Evolutionary conservation across 2,329 filamentous ascomycete species (phyloP), one percentile per base, ranked within the genome.

Genomic region (Cyphellophora attinorum): DNA sequence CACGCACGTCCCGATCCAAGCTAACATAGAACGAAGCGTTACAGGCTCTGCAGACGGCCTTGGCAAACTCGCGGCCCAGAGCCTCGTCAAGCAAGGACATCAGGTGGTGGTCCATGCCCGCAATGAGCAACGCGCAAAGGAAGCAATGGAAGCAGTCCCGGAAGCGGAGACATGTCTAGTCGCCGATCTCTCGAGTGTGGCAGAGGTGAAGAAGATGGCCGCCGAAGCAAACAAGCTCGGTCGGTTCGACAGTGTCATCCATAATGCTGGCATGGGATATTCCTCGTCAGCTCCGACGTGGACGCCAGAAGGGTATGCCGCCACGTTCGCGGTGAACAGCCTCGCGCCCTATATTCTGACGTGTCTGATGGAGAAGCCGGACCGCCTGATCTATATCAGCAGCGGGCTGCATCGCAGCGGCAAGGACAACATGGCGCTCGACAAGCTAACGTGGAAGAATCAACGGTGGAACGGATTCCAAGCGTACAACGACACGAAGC

Each of bases 11-110:
- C n/a, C n/a, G n/a, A n/a, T n/a, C n/a, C n/a, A n/a, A n/a, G n/a
- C n/a, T n/a, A n/a, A n/a, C n/a, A n/a, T n/a, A n/a, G n/a, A n/a
- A n/a, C n/a, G n/a, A n/a, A n/a, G n/a, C 29, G 73, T 77, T 39
- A 76, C 72, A 6, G 72, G 72, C 29, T 74, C 70, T 14, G 65
- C 67, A 10, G 72, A 76, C 48, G 72, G 72, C 39, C 62, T 76
- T 19, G 72, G 72, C 35, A 61, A 60, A 15, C 55, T 63, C 1
- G 64, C 70, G 1, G 72, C 72, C 23, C 59, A 65, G 39, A 56
- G 59, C 5, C 65, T 76, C 17, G 46, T 64, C 31, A 54, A 63
- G 3, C 60, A 62, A 34, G 72, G 72, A 29, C 72, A 77, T 51
- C 56, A 62, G 4, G 70, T 77, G 12, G 61, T 67, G 28, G 58